phyloP scores from a whole-genome alignment of 2,329 filamentous ascomycete species.

The Fusarium tuaranense region DNA sequence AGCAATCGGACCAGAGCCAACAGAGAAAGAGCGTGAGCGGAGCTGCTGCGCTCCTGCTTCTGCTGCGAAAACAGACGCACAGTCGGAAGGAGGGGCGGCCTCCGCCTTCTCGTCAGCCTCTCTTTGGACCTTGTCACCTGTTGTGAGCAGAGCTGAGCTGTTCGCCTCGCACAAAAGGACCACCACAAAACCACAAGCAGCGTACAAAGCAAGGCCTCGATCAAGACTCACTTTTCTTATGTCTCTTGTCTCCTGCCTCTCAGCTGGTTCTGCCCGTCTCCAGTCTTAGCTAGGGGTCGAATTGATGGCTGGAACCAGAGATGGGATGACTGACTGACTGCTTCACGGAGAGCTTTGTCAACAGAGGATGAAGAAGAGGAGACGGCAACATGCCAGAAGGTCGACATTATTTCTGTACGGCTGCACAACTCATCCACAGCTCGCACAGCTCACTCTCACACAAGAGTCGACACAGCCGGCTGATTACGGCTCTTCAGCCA shows the following conservation, averaged over 20 bases:
- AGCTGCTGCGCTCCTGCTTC: neutral
- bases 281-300: constrained; percentile 3
- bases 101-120: constrained; percentile 45
- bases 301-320: constrained; percentile 26
- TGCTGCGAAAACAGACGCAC: constrained; percentile 4
- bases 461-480: constrained; percentile 30
- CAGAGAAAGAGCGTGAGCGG: constrained; percentile 21
- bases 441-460: constrained; percentile 34
- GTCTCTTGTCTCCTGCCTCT: neutral
- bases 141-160: constrained; percentile 31
- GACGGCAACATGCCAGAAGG: constrained; percentile 6
- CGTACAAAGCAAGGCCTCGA: constrained; percentile 22
- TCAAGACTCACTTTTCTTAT: constrained; percentile 28
- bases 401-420: constrained; percentile 28
- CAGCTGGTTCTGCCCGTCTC: neutral
- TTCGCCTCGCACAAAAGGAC: constrained; percentile 26
- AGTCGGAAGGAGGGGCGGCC: constrained; percentile 34
- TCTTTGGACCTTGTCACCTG: constrained; percentile 27
- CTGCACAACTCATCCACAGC: constrained; percentile 39
- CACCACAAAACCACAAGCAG: constrained; percentile 17
- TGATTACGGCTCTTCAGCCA: constrained; percentile 35
- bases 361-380: constrained; percentile 29
- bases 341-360: constrained; percentile 4
- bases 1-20: constrained; percentile 24
- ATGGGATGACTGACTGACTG: constrained; percentile 4